Evolutionary conservation across 2,329 filamentous ascomycete species (phyloP).

Genomic region (Aspergillus brunneoviolaceus): DNA sequence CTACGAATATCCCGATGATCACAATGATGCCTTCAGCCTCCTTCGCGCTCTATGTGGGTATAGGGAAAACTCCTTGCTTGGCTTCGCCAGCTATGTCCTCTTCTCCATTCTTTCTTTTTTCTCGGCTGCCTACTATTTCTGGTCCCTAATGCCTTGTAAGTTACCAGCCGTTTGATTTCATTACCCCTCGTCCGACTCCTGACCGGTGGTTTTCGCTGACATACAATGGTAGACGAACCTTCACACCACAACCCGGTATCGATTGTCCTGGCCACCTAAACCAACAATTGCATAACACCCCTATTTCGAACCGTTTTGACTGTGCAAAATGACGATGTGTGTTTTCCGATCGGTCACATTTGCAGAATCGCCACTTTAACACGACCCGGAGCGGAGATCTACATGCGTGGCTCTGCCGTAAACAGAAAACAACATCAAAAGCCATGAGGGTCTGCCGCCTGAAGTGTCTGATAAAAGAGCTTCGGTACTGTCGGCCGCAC

Average conservation of each 20-base stretch:
- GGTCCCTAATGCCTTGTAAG: conserved; percentile 6
- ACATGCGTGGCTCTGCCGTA: background rate
- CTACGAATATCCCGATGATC: background rate
- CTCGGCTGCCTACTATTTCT: conserved; percentile 7
- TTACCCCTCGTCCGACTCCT: background rate
- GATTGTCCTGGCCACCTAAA: background rate
- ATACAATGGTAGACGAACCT: background rate
- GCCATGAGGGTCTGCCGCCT: background rate
- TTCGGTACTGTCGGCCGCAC: background rate
- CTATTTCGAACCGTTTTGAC: background rate
- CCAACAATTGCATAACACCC: background rate
- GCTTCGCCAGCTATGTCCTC: conserved; percentile 6
- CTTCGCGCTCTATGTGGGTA: background rate
- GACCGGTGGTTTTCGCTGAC: background rate
- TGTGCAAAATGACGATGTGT: background rate
- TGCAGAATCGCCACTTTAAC: background rate
- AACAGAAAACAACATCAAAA: background rate
- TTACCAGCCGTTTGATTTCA: background rate
- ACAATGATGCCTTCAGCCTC: background rate
- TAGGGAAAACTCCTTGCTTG: conserved; percentile 6
- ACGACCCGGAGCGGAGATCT: background rate
- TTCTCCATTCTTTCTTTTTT: conserved; percentile 9
- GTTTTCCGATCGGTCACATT: background rate
- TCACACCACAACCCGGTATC: background rate
- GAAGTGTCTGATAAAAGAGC: background rate